Base-by-base conservation (phyloP, 2,329 filamentous ascomycete genomes). In the Fusarium proliferatum region DNA sequence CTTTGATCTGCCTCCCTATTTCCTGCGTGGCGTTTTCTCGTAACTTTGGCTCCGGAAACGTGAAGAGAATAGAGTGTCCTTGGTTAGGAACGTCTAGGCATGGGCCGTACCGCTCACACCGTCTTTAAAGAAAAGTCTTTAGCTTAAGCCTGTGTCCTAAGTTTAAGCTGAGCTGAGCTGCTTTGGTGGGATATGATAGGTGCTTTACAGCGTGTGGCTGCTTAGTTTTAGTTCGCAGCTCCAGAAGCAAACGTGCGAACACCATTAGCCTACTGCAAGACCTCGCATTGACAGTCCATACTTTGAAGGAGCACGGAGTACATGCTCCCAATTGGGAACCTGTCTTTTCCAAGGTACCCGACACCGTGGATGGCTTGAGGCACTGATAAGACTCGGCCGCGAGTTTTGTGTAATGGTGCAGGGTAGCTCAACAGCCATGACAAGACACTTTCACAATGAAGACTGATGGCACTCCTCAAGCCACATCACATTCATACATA, bases 81-180 rank as follows among this genome's bases (percentile, higher is more conserved):
- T 52, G 33, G 23, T 42, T 67, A 66, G 45, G 39, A 45, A 41
- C 34, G 26, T 48, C 34, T 46, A 56, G 70, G 71, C 39, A 74
- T 73, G 71, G 71, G 71, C 71, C 71, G 71, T 71, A 60, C 71
- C 71, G 71, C 71, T 74, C 67, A 74, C 67, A 68, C 59, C 30
- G 48, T 46, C n/a, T 45, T 17, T 49, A 16, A 23, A 8, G 3
- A 11, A 19, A 17, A 45, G 23, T 59, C 13, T 45, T 57, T 45
- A 57, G 53, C 39, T 52, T 26, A 17, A 26, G 16, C 39, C 19
- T 56, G 13, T 16, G 19, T 21, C 45, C 12, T 48, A 15, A 28
- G 12, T 12, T 26, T 26, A 34, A 17, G 5, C 15, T 26, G 38
- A 39, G 38, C 19, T 28, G n/a, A n/a, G 28, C 6, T 42, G 34